phyloP scores from a whole-genome alignment of 768 basidiomycete species.

The Epithele typhae region DNA sequence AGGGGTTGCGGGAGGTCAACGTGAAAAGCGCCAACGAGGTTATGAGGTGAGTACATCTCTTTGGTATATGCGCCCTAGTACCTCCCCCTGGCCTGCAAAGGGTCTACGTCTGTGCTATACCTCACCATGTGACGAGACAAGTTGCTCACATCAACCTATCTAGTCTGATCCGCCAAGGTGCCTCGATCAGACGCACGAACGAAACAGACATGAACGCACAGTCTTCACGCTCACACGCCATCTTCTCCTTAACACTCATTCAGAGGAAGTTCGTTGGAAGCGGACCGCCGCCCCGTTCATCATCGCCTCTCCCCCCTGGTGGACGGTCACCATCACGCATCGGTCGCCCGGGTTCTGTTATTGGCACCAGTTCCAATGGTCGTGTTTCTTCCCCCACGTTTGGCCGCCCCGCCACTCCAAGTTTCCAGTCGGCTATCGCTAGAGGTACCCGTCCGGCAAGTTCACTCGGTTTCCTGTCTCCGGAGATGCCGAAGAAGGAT shows the following conservation, averaged over 20 bases:
- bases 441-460: slow-evolving; percentile 75
- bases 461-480: slow-evolving; percentile 64
- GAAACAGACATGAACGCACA: slow-evolving; percentile 99
- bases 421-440: slow-evolving; percentile 71
- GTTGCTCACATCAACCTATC: too few relatives aligned
- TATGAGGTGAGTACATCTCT: slow-evolving; percentile 68
- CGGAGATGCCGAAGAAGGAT: slow-evolving; percentile 37
- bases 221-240: slow-evolving; percentile 96
- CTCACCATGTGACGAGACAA: too few relatives aligned
- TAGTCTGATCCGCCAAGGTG: slow-evolving; percentile 86
- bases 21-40: slow-evolving; percentile 86
- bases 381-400: slow-evolving; percentile 76
- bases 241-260: slow-evolving; percentile 92
- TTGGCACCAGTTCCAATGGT: slow-evolving; percentile 37
- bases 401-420: slow-evolving; percentile 75
- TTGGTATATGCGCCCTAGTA: neutral
- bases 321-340: slow-evolving; percentile 77
- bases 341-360: slow-evolving; percentile 79
- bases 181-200: slow-evolving; percentile 88
- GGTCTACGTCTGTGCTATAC: too few relatives aligned
- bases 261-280: slow-evolving; percentile 84
- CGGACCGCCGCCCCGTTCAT: slow-evolving; percentile 64
- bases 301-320: slow-evolving; percentile 70
- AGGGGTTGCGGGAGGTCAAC: slow-evolving; percentile 86
- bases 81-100: neutral